Percentiles rank a stretch among this genome's conserved stretches.
These are phyloP conservation scores for Gossypium davidsonii DNA, from an alignment of 441 rosid genomes.

Conservation along the genomic window DNA sequence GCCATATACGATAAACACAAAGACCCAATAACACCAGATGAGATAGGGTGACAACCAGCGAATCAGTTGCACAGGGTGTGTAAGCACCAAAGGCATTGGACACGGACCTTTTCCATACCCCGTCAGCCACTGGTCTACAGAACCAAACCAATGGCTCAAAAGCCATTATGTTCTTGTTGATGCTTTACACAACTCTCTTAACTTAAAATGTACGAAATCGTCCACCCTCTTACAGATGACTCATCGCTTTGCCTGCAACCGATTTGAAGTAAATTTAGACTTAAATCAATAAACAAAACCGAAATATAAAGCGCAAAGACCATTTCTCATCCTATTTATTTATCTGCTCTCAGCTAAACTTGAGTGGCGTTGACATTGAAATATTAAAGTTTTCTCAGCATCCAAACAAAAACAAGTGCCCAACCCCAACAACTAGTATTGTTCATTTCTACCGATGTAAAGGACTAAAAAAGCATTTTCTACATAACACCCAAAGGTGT, in stretches of 20 bases:
- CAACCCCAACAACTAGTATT: neutral
- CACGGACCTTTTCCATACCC: slow-evolving; percentile 68
- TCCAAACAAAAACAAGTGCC: slow-evolving; percentile 8
- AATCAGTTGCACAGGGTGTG: slow-evolving; percentile 87
- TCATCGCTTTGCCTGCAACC: slow-evolving; percentile 22
- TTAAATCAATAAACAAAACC: neutral
- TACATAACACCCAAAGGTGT: neutral
- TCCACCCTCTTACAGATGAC: slow-evolving; percentile 9
- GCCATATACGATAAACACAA: slow-evolving; percentile 77
- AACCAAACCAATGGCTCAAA: slow-evolving; percentile 73
- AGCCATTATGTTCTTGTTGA: slow-evolving; percentile 45
- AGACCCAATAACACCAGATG: slow-evolving; percentile 61
- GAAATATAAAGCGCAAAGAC: neutral
- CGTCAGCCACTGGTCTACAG: slow-evolving; percentile 70
- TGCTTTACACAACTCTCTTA: slow-evolving; percentile 16
- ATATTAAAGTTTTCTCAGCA: slow-evolving; percentile 9
- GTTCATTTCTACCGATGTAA: neutral
- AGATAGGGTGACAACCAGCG: slow-evolving; percentile 59
- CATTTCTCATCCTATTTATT: neutral
- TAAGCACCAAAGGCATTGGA: slow-evolving; percentile 85
- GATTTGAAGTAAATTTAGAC: neutral
- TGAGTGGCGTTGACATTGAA: slow-evolving; percentile 4
- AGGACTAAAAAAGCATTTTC: neutral
- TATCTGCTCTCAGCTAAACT: neutral
- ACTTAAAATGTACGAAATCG: slow-evolving; percentile 18